Percentiles rank a stretch among this genome's conserved stretches.
phyloP scores from a whole-genome alignment of 495 filamentous ascomycete genomes.

The Penicillium taxi region DNA sequence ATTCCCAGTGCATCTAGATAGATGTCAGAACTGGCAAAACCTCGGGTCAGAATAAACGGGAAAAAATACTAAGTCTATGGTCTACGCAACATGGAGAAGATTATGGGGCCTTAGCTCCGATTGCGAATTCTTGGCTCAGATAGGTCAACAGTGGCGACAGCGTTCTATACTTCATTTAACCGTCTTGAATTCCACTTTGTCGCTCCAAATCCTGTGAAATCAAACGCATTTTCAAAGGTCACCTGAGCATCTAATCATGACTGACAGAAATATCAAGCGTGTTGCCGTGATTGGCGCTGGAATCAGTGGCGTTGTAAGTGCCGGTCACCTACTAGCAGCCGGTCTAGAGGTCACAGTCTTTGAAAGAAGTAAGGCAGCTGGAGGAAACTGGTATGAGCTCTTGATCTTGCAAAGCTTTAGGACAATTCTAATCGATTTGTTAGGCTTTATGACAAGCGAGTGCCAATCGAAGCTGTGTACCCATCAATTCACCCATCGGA shows the following conservation, averaged over 20 bases:
- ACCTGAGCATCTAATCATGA: slow-evolving; percentile 13
- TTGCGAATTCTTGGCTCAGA: slow-evolving; percentile 11
- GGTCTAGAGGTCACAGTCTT: slow-evolving; percentile 57
- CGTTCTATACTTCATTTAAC: background rate
- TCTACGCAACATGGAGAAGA: background rate
- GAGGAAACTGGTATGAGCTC: slow-evolving; percentile 53
- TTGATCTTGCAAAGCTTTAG: background rate
- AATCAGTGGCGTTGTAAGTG: slow-evolving; percentile 57
- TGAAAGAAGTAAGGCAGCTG: slow-evolving; percentile 50
- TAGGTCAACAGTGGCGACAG: slow-evolving; percentile 2
- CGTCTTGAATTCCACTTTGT: no score
- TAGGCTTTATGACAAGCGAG: slow-evolving; percentile 52
- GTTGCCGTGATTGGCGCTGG: slow-evolving; percentile 66
- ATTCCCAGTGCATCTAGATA: no score
- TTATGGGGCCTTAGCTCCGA: slow-evolving; percentile 3
- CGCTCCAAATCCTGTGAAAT: background rate
- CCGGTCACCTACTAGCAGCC: slow-evolving; percentile 51
- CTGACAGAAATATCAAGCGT: slow-evolving; percentile 17
- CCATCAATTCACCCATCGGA: slow-evolving; percentile 43
- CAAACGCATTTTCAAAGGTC: background rate
- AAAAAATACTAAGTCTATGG: slow-evolving; percentile 4
- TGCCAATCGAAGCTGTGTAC: slow-evolving; percentile 49
- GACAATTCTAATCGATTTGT: background rate
- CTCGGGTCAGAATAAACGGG: slow-evolving; percentile 9
- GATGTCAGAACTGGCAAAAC: no score